Conservation (phyloP, 176 grass and related monocot genomes). For the Oryza brachyantha region DNA sequence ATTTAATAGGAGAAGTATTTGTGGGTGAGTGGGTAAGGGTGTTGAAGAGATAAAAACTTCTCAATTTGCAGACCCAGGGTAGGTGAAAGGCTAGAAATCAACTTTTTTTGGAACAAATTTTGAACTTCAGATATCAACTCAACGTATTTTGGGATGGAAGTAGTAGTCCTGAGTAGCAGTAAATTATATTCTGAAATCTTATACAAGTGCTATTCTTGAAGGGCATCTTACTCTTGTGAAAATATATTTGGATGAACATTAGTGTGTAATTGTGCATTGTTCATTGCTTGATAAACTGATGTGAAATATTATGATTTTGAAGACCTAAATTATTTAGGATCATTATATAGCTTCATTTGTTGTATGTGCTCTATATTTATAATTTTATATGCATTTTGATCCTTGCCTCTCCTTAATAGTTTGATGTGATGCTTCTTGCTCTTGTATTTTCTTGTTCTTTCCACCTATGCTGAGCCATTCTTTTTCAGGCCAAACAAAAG, state of each 20-base stretch:
- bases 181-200: constrained; percentile 10
- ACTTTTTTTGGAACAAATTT: too few species aligned
- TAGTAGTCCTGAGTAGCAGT: not conserved
- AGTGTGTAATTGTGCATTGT: not conserved
- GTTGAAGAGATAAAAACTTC: too few species aligned
- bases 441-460: constrained; percentile 3
- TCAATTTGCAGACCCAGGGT: too few species aligned
- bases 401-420: constrained; percentile 2
- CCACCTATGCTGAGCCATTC: not conserved
- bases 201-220: not conserved
- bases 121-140: too few species aligned
- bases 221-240: not conserved
- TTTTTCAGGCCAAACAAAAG: constrained; percentile 73
- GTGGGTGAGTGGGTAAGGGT: too few species aligned
- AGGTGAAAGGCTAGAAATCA: too few species aligned
- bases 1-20: too few species aligned
- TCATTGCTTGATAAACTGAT: not conserved
- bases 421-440: not conserved
- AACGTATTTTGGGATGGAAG: too few species aligned
- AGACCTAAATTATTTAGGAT: not conserved
- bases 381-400: not conserved
- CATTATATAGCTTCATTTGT: constrained; percentile 3
- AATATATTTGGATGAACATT: constrained; percentile 1
- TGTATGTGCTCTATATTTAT: not conserved
- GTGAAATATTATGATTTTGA: not conserved